A percentile compares a stretch with the other conserved stretches of the same genome.
Evolutionary conservation across 2,329 filamentous ascomycete genomes (phyloP).

Genomic region (Trichoderma oligosporum): DNA sequence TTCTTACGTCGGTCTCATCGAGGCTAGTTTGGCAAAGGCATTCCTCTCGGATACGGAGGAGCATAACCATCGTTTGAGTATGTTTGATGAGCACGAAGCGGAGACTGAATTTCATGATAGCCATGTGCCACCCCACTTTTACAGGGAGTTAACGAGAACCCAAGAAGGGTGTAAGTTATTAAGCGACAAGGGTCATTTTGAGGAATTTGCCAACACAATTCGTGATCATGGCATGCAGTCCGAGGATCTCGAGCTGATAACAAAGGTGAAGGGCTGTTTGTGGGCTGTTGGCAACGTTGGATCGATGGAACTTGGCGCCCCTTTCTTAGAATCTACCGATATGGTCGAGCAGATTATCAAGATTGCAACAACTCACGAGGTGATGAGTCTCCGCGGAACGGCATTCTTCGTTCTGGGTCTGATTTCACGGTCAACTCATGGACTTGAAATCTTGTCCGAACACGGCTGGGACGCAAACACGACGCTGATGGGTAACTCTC

Average conservation of each 20-base stretch:
- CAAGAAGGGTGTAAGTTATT: constrained; percentile 87
- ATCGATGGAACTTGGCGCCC: constrained; percentile 94
- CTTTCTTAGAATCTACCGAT: constrained; percentile 85
- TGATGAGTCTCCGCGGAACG: constrained; percentile 90
- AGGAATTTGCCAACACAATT: constrained; percentile 86
- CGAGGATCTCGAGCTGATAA: constrained; percentile 78
- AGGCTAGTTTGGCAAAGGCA: constrained; percentile 87
- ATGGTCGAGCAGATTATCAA: constrained; percentile 82
- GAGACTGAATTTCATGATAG: constrained; percentile 58
- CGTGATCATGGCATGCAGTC: constrained; percentile 80
- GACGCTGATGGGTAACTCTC: constrained; percentile 73
- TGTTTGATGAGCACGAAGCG: constrained; percentile 55
- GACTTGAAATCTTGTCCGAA: constrained; percentile 84
- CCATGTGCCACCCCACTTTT: constrained; percentile 93
- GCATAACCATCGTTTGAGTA: constrained; percentile 53
- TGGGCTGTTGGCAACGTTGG: constrained; percentile 98
- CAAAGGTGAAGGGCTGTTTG: constrained; percentile 93
- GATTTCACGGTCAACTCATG: constrained; percentile 87
- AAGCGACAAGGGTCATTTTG: constrained; percentile 91
- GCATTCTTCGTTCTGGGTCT: constrained; percentile 94
- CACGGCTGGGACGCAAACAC: constrained; percentile 91
- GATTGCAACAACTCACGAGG: constrained; percentile 82
- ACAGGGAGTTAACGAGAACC: constrained; percentile 88
- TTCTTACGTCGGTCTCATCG: constrained; percentile 88
- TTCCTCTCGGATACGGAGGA: constrained; percentile 66